phyloP scores from a whole-genome alignment of 2,329 filamentous ascomycete genomes.

The Aspergillus cejpii region DNA sequence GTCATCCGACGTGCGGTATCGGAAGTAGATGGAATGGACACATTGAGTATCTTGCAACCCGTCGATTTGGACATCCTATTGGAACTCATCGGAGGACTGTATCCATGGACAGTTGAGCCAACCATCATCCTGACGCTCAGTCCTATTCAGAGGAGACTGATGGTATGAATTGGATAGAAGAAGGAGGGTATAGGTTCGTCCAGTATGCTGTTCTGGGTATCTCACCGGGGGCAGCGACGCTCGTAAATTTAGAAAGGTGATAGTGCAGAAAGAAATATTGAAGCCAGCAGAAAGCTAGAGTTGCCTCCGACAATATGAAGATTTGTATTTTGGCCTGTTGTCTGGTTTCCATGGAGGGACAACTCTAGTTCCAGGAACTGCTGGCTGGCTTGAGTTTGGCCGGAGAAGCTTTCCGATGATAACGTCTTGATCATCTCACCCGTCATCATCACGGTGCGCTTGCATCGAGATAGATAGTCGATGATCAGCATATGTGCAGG shows the following conservation, averaged over 20 bases:
- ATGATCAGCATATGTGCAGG: not conserved
- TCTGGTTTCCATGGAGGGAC: not conserved
- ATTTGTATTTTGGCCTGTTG: not conserved
- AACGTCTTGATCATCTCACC: not conserved
- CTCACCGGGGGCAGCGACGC: too few relatives aligned
- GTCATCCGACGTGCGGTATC: conserved; percentile 3
- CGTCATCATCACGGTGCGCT: not conserved
- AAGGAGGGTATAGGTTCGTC: not conserved
- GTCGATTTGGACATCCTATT: not conserved
- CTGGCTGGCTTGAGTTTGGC: not conserved
- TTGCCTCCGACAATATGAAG: not conserved
- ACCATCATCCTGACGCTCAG: not conserved
- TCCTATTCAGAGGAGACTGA: not conserved
- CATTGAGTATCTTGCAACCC: not conserved
- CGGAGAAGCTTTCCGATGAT: not conserved
- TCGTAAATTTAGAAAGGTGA: too few relatives aligned
- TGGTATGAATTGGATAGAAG: not conserved
- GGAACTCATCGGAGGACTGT: not conserved
- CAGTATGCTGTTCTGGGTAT: not conserved
- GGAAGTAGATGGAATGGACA: not conserved
- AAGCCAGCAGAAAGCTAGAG: not conserved
- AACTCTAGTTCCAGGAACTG: not conserved
- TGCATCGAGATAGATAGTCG: not conserved
- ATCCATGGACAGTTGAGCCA: not conserved
- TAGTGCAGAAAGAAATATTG: not conserved